Percentiles rank a stretch among this genome's conserved stretches.
These are phyloP conservation scores for Chrysochromulina tobinii DNA, from an alignment of 78 protist genomes.

Conservation along the genomic window DNA sequence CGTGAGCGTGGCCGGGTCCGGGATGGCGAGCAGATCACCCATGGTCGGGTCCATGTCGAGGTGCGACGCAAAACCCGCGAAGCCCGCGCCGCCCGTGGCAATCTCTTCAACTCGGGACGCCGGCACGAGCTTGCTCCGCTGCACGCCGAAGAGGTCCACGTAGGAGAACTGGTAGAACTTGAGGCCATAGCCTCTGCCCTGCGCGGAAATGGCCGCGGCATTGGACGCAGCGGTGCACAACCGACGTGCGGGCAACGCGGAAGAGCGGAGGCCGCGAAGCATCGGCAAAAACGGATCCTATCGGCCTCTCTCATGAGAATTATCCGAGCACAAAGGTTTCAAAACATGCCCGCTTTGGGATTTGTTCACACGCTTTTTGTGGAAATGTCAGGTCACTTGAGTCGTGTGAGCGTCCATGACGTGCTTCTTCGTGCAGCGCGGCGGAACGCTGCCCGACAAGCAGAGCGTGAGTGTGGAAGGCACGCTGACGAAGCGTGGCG, in stretches of 20 bases:
- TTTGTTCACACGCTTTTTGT: no score
- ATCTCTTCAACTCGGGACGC: not conserved
- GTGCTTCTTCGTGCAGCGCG: no score
- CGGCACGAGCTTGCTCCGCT: slow-evolving; percentile 21
- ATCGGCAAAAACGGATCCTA: no score
- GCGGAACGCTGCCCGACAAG: no score
- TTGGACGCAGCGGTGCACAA: not conserved
- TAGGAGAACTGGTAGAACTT: not conserved
- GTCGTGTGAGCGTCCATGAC: no score
- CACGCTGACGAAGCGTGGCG: no score
- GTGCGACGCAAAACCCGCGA: slow-evolving; percentile 3
- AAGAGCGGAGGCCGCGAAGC: no score
- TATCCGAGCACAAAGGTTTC: no score
- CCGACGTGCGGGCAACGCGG: not conserved
- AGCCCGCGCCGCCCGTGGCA: not conserved
- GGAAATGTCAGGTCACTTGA: no score
- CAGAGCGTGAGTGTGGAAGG: no score
- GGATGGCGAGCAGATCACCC: not conserved
- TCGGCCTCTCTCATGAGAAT: no score
- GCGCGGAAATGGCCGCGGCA: not conserved
- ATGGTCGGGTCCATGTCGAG: not conserved
- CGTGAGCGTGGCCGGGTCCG: not conserved
- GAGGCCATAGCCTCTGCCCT: not conserved
- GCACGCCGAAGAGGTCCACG: slow-evolving; percentile 28
- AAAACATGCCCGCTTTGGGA: no score